These are phyloP conservation scores for Prunus davidiana DNA, from an alignment of 306 rosid species.

Conservation along the genomic window DNA sequence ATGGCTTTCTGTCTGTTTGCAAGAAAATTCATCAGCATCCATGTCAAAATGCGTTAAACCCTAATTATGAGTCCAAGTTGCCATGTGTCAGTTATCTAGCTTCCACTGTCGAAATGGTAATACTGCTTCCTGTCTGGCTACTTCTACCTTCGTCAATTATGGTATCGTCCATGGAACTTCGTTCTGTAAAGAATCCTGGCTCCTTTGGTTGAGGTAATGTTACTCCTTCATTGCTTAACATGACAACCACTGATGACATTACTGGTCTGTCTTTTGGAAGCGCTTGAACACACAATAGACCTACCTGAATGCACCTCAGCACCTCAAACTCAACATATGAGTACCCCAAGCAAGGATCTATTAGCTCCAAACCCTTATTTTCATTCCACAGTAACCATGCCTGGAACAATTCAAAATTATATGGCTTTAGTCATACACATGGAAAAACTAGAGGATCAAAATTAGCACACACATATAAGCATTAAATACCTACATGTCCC, in stretches of 20 bases:
- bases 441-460: neutral
- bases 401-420: neutral
- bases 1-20: neutral
- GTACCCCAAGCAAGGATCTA: neutral
- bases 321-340: slow-evolving; percentile 1
- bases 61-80: too few species aligned
- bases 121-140: neutral
- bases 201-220: slow-evolving; percentile 19
- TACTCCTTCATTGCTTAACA: slow-evolving; percentile 15
- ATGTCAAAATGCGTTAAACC: too few species aligned
- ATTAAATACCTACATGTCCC: slow-evolving; percentile 26
- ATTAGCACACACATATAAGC: neutral
- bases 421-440: neutral
- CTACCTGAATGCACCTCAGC: slow-evolving; percentile 23
- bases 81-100: neutral
- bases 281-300: slow-evolving; percentile 22
- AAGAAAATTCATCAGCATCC: too few species aligned
- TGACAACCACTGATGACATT: slow-evolving; percentile 19
- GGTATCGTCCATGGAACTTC: slow-evolving; percentile 9
- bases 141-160: neutral
- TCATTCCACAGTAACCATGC: slow-evolving; percentile 16
- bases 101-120: neutral
- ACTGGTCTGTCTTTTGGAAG: slow-evolving; percentile 13
- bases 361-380: slow-evolving; percentile 5
- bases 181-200: slow-evolving; percentile 26